Evolutionary conservation across 352 stramenopile species (phyloP).

Genomic region (Aphanomyces invadans): DNA sequence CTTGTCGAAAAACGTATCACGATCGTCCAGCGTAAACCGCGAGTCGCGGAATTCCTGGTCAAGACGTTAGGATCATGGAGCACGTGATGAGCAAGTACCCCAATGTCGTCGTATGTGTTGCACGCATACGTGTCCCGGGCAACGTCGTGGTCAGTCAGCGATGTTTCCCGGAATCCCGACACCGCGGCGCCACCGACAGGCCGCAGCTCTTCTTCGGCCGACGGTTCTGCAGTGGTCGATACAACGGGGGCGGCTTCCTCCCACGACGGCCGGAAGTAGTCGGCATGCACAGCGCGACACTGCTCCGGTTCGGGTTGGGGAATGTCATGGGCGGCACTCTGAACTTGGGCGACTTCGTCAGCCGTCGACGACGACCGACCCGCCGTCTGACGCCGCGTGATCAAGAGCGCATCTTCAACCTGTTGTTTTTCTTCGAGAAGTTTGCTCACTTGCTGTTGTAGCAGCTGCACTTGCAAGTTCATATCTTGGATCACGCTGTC

Average conservation of each 20-base stretch:
- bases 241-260: background rate
- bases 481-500: constrained; percentile 35
- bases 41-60: constrained; percentile 16
- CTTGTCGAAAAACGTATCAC: constrained; percentile 23
- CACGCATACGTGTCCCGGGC: constrained; percentile 9
- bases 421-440: constrained; percentile 82
- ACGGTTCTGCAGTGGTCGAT: too few species aligned
- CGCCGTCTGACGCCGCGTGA: constrained; percentile 10
- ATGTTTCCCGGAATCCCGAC: constrained; percentile 20
- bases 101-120: constrained; percentile 6
- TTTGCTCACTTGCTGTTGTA: constrained; percentile 79
- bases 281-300: background rate
- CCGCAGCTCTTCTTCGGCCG: too few species aligned
- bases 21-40: constrained; percentile 18
- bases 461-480: constrained; percentile 66
- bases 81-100: too few species aligned
- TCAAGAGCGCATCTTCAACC: constrained; percentile 53
- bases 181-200: too few species aligned
- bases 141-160: constrained; percentile 22
- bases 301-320: background rate
- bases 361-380: too few species aligned
- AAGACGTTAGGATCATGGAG: background rate
- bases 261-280: background rate
- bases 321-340: background rate
- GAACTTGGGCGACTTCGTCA: too few species aligned